A percentile compares a stretch with the other conserved stretches of the same genome.
Evolutionary conservation across 2,329 filamentous ascomycete species (phyloP).

Genomic region (Cladosporium halotolerans): DNA sequence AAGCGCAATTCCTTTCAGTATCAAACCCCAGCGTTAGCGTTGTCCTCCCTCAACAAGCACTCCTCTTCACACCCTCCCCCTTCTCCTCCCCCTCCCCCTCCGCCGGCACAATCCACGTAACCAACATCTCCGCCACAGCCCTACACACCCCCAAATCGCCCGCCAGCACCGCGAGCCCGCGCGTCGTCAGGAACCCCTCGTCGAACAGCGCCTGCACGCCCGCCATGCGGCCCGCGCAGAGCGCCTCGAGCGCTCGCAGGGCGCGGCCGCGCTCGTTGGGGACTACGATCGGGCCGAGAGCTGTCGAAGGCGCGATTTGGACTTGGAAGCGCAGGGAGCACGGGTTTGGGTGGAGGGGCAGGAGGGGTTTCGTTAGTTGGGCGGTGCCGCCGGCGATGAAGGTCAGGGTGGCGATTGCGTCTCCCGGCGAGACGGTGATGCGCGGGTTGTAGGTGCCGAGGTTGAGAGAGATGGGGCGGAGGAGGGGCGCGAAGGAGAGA

Average conservation of each 20-base stretch:
- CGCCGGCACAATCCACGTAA: not conserved
- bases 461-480: not conserved
- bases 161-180: not conserved
- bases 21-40: not conserved
- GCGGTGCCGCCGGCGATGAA: no score
- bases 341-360: no score
- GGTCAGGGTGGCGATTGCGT: not conserved
- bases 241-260: not conserved
- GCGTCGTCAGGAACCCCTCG: not conserved
- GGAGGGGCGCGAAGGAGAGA: not conserved
- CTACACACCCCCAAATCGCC: not conserved
- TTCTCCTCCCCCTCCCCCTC: not conserved
- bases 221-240: not conserved
- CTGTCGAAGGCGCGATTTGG: not conserved
- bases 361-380: no score
- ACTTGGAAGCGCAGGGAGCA: not conserved
- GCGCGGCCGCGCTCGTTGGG: conserved; percentile 2
- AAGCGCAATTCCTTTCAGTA: not conserved
- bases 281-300: not conserved
- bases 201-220: not conserved
- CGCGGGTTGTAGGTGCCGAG: not conserved
- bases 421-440: not conserved
- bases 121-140: conserved; percentile 1
- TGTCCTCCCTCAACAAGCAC: not conserved
- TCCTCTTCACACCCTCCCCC: not conserved